Base-by-base conservation (phyloP, 768 basidiomycete species). In the Calocera cornea region DNA sequence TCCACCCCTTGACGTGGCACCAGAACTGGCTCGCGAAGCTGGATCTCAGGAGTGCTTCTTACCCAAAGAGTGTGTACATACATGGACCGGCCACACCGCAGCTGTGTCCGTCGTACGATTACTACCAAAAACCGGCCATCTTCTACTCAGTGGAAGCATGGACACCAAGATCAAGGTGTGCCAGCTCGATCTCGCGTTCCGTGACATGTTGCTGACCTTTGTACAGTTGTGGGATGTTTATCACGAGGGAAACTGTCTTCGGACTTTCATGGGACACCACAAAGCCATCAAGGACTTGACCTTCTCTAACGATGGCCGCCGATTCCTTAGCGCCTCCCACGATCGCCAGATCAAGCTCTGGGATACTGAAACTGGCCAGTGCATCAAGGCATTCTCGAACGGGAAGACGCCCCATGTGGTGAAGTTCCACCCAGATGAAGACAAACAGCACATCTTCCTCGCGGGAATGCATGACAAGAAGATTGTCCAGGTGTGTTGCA, bases 401-500 rank as follows among this genome's bases (percentile, higher is more conserved):
- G 97, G 95, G 70, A 97, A 97, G 81, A 94, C 94, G 22, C 94
- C 97, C 12, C 94, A 97, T 75, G 93, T 95, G 64, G 82, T 98
- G 66, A 86, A 87, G 66, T 99, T 97, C 81, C 90, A 98, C 76
- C 97, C 97, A 5, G 95, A 97, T 74, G 83, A 89, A 67, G 94
- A 97, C 73, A 97, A 97, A 76, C 94, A 97, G 75, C 80, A 97
- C 74, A 88, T 95, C 65, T 98, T 97, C 81, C 80, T 98, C 54
- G 95, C 95, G 64, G 97, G 97, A 69, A 99, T 98, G 97, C 90
- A 89, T 41, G 95, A 98, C 79, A 98, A 98, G 80, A 98, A 97
- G 79, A 97, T 99, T 71, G 91, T 98, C 41, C 95, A 97, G 83
- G 95, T 93, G 73, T 68, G 82, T 72, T 49, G 49, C 41, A 19